A percentile compares a stretch with the other conserved stretches of the same genome.
Conservation (phyloP, 257 asterid species). For the Gentiana dahurica region DNA sequence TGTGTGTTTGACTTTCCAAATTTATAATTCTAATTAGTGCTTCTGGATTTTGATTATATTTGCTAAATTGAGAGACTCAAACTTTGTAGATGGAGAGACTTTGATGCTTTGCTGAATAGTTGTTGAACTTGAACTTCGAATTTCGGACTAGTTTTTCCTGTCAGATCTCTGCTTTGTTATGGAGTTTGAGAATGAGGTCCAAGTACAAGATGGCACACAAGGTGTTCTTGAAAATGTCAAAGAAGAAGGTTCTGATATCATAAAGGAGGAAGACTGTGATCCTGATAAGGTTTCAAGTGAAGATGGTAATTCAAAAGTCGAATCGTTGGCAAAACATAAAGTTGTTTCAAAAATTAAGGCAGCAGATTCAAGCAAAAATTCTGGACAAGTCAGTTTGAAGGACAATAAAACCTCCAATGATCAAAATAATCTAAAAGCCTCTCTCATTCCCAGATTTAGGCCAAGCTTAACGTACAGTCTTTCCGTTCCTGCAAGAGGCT, state of each 20-base stretch:
- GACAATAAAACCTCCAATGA: slow-evolving; percentile 27
- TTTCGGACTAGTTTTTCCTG: background rate
- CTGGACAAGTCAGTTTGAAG: slow-evolving; percentile 17
- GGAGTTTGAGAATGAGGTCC: slow-evolving; percentile 53
- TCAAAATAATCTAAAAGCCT: slow-evolving; percentile 28
- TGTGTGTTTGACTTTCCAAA: background rate
- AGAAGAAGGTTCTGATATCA: slow-evolving; percentile 25
- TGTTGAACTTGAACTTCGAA: background rate
- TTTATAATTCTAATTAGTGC: background rate
- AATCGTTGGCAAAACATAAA: slow-evolving; percentile 17
- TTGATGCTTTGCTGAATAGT: background rate
- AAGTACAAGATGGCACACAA: slow-evolving; percentile 31
- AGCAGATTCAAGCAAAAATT: slow-evolving; percentile 8
- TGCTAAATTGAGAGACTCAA: background rate
- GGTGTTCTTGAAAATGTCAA: slow-evolving; percentile 16
- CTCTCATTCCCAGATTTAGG: slow-evolving; percentile 31
- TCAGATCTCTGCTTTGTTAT: slow-evolving; percentile 15
- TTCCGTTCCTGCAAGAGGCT: slow-evolving; percentile 47
- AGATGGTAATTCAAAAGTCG: slow-evolving; percentile 20
- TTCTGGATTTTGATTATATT: slow-evolving; percentile 1
- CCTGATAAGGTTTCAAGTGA: slow-evolving; percentile 21
- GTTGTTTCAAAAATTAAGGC: slow-evolving; percentile 22
- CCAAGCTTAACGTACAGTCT: slow-evolving; percentile 47
- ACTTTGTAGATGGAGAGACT: background rate
- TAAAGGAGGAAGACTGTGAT: slow-evolving; percentile 22